A percentile compares a stretch with the other conserved stretches of the same genome.
These are phyloP conservation scores for Parmelia sp. DNA, from an alignment of 495 filamentous ascomycete species.

Conservation along the genomic window DNA sequence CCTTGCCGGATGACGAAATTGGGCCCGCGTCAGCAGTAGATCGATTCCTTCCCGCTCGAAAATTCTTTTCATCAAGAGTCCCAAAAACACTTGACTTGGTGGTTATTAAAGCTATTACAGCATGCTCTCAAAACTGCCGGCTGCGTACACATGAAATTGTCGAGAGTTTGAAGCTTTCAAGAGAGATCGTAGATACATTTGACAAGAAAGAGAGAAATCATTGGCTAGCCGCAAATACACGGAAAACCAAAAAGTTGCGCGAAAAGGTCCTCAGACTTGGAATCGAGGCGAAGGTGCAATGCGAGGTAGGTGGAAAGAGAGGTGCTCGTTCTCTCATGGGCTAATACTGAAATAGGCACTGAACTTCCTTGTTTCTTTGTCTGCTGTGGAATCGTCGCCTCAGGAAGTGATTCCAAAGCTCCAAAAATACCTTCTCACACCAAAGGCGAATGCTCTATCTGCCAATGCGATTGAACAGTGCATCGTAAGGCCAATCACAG, in stretches of 20 bases:
- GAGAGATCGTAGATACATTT: slow-evolving; percentile 42
- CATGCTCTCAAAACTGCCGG: slow-evolving; percentile 42
- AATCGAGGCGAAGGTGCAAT: slow-evolving; percentile 38
- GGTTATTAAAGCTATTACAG: slow-evolving; percentile 38
- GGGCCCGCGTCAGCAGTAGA: slow-evolving; percentile 2
- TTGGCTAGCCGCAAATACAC: slow-evolving; percentile 42
- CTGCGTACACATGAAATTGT: slow-evolving; percentile 37
- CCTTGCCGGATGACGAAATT: neutral
- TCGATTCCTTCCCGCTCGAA: slow-evolving; percentile 38
- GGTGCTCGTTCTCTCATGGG: neutral
- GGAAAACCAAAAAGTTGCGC: slow-evolving; percentile 46
- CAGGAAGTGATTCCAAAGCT: slow-evolving; percentile 10
- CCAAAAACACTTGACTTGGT: slow-evolving; percentile 52
- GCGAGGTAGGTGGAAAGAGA: slow-evolving; percentile 29
- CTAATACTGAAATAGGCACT: slow-evolving; percentile 30
- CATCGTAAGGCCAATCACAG: slow-evolving; percentile 6
- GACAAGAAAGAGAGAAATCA: slow-evolving; percentile 34
- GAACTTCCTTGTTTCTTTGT: slow-evolving; percentile 31
- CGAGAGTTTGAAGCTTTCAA: slow-evolving; percentile 46
- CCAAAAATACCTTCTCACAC: slow-evolving; percentile 1
- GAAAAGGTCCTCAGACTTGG: slow-evolving; percentile 42
- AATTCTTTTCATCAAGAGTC: slow-evolving; percentile 47
- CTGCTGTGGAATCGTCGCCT: slow-evolving; percentile 6
- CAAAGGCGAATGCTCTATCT: neutral
- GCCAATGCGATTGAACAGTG: neutral